phyloP scores from a whole-genome alignment of 169 alveolate genomes.

The Cryptosporidium meleagridis region DNA sequence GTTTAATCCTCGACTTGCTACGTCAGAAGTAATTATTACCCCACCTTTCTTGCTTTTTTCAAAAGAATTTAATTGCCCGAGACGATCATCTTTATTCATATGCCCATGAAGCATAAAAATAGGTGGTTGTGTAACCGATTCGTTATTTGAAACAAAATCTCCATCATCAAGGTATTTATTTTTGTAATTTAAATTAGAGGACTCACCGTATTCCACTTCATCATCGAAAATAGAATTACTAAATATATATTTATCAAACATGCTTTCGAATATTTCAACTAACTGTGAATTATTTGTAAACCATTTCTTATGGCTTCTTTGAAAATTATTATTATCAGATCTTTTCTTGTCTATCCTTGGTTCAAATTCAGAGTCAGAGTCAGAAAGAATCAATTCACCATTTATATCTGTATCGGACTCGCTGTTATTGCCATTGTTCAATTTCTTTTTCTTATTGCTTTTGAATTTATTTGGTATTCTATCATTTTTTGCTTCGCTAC shows the following conservation, averaged over 20 bases:
- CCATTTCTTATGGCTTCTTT: constrained; percentile 28
- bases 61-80: constrained; percentile 57
- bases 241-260: constrained; percentile 56
- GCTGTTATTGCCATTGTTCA: not conserved
- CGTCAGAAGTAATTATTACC: constrained; percentile 93
- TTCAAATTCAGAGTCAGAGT: constrained; percentile 7
- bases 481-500: not conserved
- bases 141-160: not conserved
- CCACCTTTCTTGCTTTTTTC: constrained; percentile 60
- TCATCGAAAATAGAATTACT: constrained; percentile 54
- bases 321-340: constrained; percentile 28
- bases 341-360: not conserved
- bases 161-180: not conserved
- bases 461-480: not conserved
- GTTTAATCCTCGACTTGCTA: constrained; percentile 94
- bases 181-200: not conserved
- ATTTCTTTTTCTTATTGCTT: not conserved
- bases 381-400: constrained; percentile 6
- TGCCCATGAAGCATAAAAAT: constrained; percentile 70
- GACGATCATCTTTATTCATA: constrained; percentile 61
- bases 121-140: not conserved
- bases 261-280: constrained; percentile 45
- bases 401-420: not conserved
- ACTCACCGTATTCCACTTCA: constrained; percentile 1
- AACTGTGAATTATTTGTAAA: constrained; percentile 35